Conservation (phyloP, 108 stramenopile species). For the Skeletonema tropicum region DNA sequence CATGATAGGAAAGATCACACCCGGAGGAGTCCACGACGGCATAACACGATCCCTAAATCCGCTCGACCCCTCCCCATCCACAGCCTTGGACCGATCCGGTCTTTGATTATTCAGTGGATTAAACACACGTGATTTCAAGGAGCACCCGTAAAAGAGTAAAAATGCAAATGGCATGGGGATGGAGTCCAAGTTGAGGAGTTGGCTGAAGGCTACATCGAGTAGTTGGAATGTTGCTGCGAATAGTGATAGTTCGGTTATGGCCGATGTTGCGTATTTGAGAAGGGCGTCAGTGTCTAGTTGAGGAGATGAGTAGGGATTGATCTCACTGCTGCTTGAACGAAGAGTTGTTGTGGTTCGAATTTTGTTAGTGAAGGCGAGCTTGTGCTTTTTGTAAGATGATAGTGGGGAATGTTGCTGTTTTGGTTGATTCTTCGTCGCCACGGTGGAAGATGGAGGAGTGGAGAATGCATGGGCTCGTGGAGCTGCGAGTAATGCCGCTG, state of each 20-base stretch:
- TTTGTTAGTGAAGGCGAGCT: neutral
- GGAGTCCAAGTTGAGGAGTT: neutral
- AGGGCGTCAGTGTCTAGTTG: conserved; percentile 38
- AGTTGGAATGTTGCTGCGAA: conserved; percentile 28
- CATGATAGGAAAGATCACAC: conserved; percentile 91
- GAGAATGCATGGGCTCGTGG: neutral
- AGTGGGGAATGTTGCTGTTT: neutral
- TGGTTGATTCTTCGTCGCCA: neutral
- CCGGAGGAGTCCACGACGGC: conserved; percentile 90
- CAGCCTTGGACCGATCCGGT: conserved; percentile 53
- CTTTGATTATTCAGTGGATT: conserved; percentile 66
- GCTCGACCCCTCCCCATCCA: conserved; percentile 27
- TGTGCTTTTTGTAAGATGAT: neutral
- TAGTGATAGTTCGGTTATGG: conserved; percentile 28
- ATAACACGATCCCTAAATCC: conserved; percentile 69
- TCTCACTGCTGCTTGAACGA: neutral
- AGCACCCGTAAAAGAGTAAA: conserved; percentile 36
- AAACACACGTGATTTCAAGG: conserved; percentile 59
- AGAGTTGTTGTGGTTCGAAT: neutral
- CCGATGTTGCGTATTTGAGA: conserved; percentile 29
- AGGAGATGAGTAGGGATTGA: conserved; percentile 37
- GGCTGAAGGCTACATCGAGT: conserved; percentile 17
- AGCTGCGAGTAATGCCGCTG: neutral
- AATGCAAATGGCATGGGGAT: conserved; percentile 24
- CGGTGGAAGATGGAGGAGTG: neutral